These are phyloP conservation scores for Pyrenochaeta sp. DNA, from an alignment of 2,329 filamentous ascomycete genomes.

Conservation along the genomic window DNA sequence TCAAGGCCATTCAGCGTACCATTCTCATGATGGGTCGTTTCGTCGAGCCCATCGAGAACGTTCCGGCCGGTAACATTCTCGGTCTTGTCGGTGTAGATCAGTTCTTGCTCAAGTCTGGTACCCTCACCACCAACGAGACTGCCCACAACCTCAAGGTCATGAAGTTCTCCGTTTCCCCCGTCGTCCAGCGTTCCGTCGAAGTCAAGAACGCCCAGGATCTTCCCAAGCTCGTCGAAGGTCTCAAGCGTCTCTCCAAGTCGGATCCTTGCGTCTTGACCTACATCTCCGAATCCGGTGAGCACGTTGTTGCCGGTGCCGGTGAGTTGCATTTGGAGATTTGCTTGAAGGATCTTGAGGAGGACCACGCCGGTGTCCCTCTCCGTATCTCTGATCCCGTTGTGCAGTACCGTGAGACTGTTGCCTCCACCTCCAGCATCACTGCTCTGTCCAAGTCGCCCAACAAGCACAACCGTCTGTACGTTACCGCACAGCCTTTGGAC, in stretches of 20 bases:
- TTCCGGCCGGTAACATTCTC: slow-evolving; percentile 99
- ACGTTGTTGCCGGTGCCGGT: slow-evolving; percentile 98
- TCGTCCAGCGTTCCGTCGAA: slow-evolving; percentile 97
- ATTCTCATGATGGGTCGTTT: slow-evolving; percentile 99
- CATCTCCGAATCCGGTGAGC: slow-evolving; percentile 93
- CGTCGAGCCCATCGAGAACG: slow-evolving; percentile 98
- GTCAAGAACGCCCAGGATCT: slow-evolving; percentile 99
- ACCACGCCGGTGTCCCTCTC: slow-evolving; percentile 98
- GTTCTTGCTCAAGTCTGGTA: slow-evolving; percentile 99
- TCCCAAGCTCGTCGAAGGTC: slow-evolving; percentile 99
- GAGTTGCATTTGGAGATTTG: slow-evolving; percentile 99
- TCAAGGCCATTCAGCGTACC: slow-evolving; percentile 99
- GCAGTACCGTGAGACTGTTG: slow-evolving; percentile 97
- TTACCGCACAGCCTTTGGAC: slow-evolving; percentile 86
- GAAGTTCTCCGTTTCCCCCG: slow-evolving; percentile 99
- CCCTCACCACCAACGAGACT: slow-evolving; percentile 94
- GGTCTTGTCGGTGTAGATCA: slow-evolving; percentile 99
- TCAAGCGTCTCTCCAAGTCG: slow-evolving; percentile 99
- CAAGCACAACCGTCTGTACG: slow-evolving; percentile 99
- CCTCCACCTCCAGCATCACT: slow-evolving; percentile 85
- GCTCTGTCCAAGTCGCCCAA: slow-evolving; percentile 99
- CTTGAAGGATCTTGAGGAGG: slow-evolving; percentile 99
- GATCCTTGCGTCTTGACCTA: slow-evolving; percentile 96
- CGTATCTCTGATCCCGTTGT: slow-evolving; percentile 98
- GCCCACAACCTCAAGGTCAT: slow-evolving; percentile 99